phyloP scores from a whole-genome alignment of 768 basidiomycete species.

The Hygrophoropsis aurantiaca region DNA sequence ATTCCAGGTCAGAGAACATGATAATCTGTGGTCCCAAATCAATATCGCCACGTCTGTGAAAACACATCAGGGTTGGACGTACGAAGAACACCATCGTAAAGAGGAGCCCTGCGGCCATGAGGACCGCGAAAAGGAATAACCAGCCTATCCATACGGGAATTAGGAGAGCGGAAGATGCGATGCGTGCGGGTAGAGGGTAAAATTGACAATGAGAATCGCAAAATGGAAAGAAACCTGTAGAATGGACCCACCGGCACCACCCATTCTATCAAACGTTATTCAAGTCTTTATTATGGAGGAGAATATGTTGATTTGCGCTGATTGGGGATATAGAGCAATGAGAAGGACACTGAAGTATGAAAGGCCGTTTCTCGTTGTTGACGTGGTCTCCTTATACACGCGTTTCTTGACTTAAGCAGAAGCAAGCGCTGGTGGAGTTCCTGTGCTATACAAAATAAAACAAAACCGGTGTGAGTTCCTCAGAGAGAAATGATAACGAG shows the following conservation, averaged over 20 bases:
- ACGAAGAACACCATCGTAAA: slow-evolving; percentile 99
- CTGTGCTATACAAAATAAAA: no score
- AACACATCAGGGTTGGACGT: slow-evolving; percentile 35
- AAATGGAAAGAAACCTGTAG: background rate
- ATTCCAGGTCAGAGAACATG: slow-evolving; percentile 99
- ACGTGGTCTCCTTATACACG: slow-evolving; percentile 1
- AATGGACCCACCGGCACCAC: slow-evolving; percentile 40
- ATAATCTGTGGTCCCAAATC: slow-evolving; percentile 72
- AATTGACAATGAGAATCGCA: background rate
- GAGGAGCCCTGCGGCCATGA: slow-evolving; percentile 90
- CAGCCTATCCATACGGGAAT: slow-evolving; percentile 69
- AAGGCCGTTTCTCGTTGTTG: background rate
- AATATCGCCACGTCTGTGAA: background rate
- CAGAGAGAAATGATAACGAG: no score
- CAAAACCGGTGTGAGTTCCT: no score
- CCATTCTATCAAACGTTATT: slow-evolving; percentile 28
- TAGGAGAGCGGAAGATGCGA: background rate
- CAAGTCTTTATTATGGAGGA: background rate
- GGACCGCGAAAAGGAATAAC: slow-evolving; percentile 95
- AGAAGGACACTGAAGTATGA: slow-evolving; percentile 2
- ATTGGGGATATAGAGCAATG: background rate
- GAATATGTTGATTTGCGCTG: background rate
- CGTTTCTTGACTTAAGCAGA: background rate
- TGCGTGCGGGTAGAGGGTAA: background rate
- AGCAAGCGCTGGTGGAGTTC: no score